phyloP scores from a whole-genome alignment of 169 alveolate species.

The Cryptosporidium viatorum region DNA sequence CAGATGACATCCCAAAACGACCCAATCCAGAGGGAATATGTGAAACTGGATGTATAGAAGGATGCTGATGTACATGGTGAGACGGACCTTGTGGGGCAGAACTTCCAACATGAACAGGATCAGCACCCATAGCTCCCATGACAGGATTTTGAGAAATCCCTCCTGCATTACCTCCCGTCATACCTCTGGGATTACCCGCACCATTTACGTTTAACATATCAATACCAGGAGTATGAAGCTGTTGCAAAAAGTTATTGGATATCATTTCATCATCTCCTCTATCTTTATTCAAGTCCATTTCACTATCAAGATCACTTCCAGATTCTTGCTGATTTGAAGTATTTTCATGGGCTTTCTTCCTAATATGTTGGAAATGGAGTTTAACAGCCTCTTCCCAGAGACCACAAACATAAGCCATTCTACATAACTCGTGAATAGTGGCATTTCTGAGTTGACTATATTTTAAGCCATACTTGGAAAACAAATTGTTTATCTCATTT shows the following conservation, averaged over 20 bases:
- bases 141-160: conserved; percentile 10
- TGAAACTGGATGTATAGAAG: conserved; percentile 29
- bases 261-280: conserved; percentile 59
- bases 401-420: conserved; percentile 78
- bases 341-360: conserved; percentile 72
- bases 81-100: background rate
- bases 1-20: conserved; percentile 41
- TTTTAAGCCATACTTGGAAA: conserved; percentile 75
- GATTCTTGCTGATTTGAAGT: conserved; percentile 60
- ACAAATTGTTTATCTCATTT: conserved; percentile 72
- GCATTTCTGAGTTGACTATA: conserved; percentile 77
- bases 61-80: conserved; percentile 36
- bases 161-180: conserved; percentile 6
- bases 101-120: conserved; percentile 41
- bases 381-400: conserved; percentile 77
- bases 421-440: conserved; percentile 73
- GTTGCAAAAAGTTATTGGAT: conserved; percentile 60
- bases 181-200: background rate
- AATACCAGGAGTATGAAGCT: conserved; percentile 38
- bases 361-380: conserved; percentile 73
- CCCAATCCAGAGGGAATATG: conserved; percentile 11
- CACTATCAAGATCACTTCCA: conserved; percentile 75
- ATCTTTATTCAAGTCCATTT: conserved; percentile 55
- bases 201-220: conserved; percentile 47
- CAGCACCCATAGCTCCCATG: conserved; percentile 56